Conservation (phyloP, 1,139 yeast species). For the Meyerozyma guilliermondii region DNA sequence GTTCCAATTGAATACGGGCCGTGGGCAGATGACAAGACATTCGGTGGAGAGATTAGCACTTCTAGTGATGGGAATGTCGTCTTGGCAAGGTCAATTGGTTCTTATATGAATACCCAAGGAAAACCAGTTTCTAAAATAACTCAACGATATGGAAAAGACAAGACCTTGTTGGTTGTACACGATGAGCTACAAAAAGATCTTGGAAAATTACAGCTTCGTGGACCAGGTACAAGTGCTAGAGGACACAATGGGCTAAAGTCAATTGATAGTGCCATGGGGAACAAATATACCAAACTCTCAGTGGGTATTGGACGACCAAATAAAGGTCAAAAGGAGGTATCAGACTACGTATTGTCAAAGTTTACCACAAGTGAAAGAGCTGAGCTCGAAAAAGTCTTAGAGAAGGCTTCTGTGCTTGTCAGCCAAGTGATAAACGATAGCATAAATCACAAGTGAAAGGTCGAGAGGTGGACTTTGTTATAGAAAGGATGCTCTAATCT, state of each 20-base stretch:
- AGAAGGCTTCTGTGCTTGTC: not conserved
- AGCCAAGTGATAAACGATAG: not conserved
- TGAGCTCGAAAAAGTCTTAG: conserved; percentile 30
- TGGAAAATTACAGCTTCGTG: conserved; percentile 60
- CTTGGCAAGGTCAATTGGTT: conserved; percentile 47
- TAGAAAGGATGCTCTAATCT: too few relatives aligned
- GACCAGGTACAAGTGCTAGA: conserved; percentile 52
- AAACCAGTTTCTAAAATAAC: conserved; percentile 43
- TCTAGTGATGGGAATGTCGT: conserved; percentile 10
- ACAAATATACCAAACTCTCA: conserved; percentile 50
- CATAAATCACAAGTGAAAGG: not conserved
- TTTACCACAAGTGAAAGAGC: conserved; percentile 18
- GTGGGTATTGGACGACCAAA: conserved; percentile 72
- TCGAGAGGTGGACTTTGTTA: too few relatives aligned
- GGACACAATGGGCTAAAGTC: conserved; percentile 81
- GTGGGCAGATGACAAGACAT: not conserved
- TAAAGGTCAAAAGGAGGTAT: conserved; percentile 37
- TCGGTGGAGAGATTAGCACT: not conserved
- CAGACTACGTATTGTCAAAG: conserved; percentile 56
- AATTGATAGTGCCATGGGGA: conserved; percentile 38
- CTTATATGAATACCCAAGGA: conserved; percentile 69
- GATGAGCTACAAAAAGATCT: conserved; percentile 67
- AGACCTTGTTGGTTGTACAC: conserved; percentile 52
- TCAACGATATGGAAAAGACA: conserved; percentile 22
- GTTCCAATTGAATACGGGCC: conserved; percentile 2